Evolutionary conservation across 129 eudicot genomes (phyloP).

Genomic region (Chrysanthemum lavandulifolium): DNA sequence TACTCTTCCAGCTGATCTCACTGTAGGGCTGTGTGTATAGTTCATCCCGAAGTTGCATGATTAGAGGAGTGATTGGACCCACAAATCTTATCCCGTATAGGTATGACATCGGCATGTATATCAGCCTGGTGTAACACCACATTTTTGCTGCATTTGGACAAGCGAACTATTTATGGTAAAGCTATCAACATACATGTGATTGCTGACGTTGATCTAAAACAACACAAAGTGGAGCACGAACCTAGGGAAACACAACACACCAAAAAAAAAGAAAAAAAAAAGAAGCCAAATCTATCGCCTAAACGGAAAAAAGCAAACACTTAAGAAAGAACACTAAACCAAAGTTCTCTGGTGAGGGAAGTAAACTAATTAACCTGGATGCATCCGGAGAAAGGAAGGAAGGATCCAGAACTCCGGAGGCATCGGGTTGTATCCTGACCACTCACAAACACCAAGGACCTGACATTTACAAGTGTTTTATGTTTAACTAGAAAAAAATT

Average conservation of each 20-base stretch:
- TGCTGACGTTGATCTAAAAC: too few relatives aligned
- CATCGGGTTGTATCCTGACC: constrained; percentile 78
- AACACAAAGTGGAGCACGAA: too few relatives aligned
- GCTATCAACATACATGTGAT: too few relatives aligned
- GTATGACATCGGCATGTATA: constrained; percentile 54
- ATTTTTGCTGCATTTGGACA: constrained; percentile 34
- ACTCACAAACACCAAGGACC: constrained; percentile 61
- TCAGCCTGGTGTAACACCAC: constrained; percentile 42
- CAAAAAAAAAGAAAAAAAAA: too few relatives aligned
- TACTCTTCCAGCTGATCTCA: constrained; percentile 57
- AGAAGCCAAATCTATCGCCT: too few relatives aligned
- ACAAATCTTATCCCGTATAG: constrained; percentile 43
- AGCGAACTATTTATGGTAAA: too few relatives aligned
- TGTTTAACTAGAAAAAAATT: too few relatives aligned
- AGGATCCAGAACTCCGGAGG: constrained; percentile 84
- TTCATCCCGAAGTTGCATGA: constrained; percentile 58
- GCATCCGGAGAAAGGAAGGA: constrained; percentile 63
- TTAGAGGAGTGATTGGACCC: constrained; percentile 26
- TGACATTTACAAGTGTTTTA: constrained; percentile 8
- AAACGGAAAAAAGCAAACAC: too few relatives aligned
- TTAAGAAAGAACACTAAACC: too few relatives aligned
- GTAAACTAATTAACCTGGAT: constrained; percentile 49
- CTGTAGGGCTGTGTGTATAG: constrained; percentile 55
- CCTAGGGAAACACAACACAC: too few relatives aligned
- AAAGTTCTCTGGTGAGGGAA: too few relatives aligned